Percentiles rank a stretch among this genome's conserved stretches.
Evolutionary conservation across 169 alveolate genomes (phyloP).

Genomic region (Eimeria sp.): DNA sequence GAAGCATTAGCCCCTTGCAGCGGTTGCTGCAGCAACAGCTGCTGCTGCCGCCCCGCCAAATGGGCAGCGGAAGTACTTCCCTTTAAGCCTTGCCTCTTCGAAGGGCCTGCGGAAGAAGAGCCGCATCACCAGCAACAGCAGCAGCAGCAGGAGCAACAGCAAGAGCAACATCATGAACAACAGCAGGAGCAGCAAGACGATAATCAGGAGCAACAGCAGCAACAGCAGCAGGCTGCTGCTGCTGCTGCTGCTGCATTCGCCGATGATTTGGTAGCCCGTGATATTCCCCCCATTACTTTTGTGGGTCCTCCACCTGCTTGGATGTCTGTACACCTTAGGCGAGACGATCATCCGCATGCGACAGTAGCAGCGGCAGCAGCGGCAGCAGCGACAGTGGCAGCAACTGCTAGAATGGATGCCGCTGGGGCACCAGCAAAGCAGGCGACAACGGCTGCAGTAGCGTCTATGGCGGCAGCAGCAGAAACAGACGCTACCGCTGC

Average conservation of each 20-base stretch:
- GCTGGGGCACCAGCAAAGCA: background rate
- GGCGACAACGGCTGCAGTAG: background rate
- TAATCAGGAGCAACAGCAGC: background rate
- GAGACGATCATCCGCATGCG: background rate
- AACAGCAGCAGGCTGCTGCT: constrained; percentile 30
- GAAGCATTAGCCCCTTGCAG: background rate
- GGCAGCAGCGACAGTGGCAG: constrained; percentile 38
- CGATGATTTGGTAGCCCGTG: constrained; percentile 27
- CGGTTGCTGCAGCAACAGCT: constrained; percentile 28
- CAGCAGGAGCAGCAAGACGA: constrained; percentile 25
- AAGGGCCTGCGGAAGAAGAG: constrained; percentile 30
- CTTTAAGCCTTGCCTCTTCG: constrained; percentile 30
- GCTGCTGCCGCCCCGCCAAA: constrained; percentile 15
- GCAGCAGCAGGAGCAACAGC: constrained; percentile 9
- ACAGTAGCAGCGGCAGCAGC: constrained; percentile 44
- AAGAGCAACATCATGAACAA: background rate
- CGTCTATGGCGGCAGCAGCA: background rate
- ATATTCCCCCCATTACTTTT: constrained; percentile 36
- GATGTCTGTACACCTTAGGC: constrained; percentile 50
- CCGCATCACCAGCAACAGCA: background rate
- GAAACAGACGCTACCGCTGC: background rate
- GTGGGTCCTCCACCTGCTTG: constrained; percentile 49
- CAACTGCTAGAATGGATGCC: background rate
- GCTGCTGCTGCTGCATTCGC: constrained; percentile 58
- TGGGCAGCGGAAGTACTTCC: background rate